Percentiles rank a stretch among this genome's conserved stretches.
These are phyloP conservation scores for Geotrichum citri-aurantii DNA, from an alignment of 1,139 yeast genomes.

Conservation along the genomic window DNA sequence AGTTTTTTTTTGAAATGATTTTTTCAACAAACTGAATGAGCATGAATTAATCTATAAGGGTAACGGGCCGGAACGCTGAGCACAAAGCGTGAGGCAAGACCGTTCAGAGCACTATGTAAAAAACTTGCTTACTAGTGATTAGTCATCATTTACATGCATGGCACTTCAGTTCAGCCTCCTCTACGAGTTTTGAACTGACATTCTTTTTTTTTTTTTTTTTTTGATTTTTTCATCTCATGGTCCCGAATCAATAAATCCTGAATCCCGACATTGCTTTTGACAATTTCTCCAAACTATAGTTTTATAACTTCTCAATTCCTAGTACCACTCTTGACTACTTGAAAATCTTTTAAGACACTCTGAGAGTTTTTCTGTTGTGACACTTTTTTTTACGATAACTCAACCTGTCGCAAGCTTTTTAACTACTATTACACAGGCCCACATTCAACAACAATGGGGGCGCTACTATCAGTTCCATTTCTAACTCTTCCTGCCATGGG, in stretches of 20 bases:
- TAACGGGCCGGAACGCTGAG: neutral
- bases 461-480: slow-evolving; percentile 66
- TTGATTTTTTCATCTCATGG: neutral
- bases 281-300: neutral
- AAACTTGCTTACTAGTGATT: neutral
- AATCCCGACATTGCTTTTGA: neutral
- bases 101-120: neutral
- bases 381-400: neutral
- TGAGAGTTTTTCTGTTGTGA: neutral
- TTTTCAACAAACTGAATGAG: neutral
- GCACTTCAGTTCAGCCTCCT: neutral
- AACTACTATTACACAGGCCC: neutral
- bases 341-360: neutral
- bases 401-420: neutral
- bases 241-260: neutral
- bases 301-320: neutral
- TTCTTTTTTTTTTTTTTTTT: too few relatives aligned
- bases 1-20: too few relatives aligned
- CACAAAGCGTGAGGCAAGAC: neutral
- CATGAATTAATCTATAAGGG: neutral
- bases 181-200: neutral
- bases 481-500: slow-evolving; percentile 39
- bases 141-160: neutral
- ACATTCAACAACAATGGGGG: slow-evolving; percentile 59
- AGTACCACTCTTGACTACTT: neutral